These are phyloP conservation scores for Melanogaster broomeanus DNA, from an alignment of 768 basidiomycete genomes.

Conservation along the genomic window DNA sequence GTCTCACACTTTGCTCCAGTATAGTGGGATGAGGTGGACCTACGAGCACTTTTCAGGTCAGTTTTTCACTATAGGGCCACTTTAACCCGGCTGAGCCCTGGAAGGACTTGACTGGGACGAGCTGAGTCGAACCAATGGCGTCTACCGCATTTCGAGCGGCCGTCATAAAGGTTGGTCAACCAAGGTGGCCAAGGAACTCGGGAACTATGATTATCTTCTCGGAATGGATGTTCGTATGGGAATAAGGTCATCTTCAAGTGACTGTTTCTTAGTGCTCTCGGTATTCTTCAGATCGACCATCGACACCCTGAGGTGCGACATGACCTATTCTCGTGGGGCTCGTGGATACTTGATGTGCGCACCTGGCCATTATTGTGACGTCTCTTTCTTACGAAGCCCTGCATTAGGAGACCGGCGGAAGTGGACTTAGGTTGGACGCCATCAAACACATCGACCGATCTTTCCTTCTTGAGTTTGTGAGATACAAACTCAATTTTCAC, in stretches of 20 bases:
- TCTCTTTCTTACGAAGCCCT: neutral
- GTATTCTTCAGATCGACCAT: constrained; percentile 67
- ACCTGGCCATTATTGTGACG: neutral
- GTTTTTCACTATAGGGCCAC: neutral
- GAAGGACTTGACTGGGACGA: constrained; percentile 86
- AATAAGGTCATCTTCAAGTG: neutral
- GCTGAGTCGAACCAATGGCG: constrained; percentile 54
- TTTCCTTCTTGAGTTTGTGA: constrained; percentile 72
- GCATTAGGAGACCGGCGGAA: constrained; percentile 61
- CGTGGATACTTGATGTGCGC: constrained; percentile 67
- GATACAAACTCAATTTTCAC: constrained; percentile 16
- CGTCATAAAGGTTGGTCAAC: constrained; percentile 80
- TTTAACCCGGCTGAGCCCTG: neutral
- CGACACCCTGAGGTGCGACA: constrained; percentile 77
- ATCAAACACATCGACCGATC: constrained; percentile 84
- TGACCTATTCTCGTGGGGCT: constrained; percentile 76
- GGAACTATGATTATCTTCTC: constrained; percentile 85
- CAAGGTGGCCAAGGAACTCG: constrained; percentile 80
- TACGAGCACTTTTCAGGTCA: constrained; percentile 79
- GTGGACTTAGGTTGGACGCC: constrained; percentile 86
- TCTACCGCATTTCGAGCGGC: constrained; percentile 71
- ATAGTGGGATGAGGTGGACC: constrained; percentile 72
- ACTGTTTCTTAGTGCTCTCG: constrained; percentile 4
- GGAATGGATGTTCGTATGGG: constrained; percentile 60
- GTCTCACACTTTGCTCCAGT: constrained; percentile 40